Conservation (phyloP, 805 yeast genomes). For the Ogataea populi-albae region DNA sequence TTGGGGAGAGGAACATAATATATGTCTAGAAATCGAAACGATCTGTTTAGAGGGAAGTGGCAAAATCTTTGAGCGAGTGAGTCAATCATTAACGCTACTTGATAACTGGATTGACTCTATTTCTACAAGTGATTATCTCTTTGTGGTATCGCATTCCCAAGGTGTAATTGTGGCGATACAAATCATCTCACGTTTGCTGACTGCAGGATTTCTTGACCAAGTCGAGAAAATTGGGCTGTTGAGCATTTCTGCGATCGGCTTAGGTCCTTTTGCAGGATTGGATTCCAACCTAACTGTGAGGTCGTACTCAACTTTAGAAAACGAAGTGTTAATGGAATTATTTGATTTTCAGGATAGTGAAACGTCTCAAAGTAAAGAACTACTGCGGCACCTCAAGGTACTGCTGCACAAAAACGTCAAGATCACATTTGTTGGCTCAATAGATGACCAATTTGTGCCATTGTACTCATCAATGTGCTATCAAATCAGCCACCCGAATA, state of each 20-base stretch:
- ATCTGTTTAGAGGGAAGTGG: constrained; percentile 94
- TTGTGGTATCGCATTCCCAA: constrained; percentile 88
- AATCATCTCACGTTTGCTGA: constrained; percentile 41
- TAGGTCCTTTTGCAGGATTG: constrained; percentile 87
- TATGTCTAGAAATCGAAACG: constrained; percentile 59
- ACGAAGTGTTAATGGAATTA: constrained; percentile 77
- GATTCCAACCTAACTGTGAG: constrained; percentile 80
- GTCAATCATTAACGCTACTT: constrained; percentile 64
- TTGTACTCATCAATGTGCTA: constrained; percentile 81
- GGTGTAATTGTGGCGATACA: constrained; percentile 89
- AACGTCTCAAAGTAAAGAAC: constrained; percentile 65
- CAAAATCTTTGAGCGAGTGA: constrained; percentile 76
- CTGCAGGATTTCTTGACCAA: constrained; percentile 58
- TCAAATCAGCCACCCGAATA: constrained; percentile 81
- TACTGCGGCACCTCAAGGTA: constrained; percentile 61
- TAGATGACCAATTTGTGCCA: constrained; percentile 90
- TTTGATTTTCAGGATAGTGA: constrained; percentile 82
- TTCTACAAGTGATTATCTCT: constrained; percentile 66
- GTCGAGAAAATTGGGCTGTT: constrained; percentile 64
- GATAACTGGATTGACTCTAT: constrained; percentile 63
- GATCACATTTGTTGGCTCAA: constrained; percentile 76
- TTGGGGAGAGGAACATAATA: constrained; percentile 49
- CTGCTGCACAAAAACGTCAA: constrained; percentile 75
- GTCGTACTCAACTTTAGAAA: constrained; percentile 83
- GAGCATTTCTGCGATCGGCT: constrained; percentile 88